Evolutionary conservation across 2,329 filamentous ascomycete genomes (phyloP).

Genomic region (Colletotrichum navitas): DNA sequence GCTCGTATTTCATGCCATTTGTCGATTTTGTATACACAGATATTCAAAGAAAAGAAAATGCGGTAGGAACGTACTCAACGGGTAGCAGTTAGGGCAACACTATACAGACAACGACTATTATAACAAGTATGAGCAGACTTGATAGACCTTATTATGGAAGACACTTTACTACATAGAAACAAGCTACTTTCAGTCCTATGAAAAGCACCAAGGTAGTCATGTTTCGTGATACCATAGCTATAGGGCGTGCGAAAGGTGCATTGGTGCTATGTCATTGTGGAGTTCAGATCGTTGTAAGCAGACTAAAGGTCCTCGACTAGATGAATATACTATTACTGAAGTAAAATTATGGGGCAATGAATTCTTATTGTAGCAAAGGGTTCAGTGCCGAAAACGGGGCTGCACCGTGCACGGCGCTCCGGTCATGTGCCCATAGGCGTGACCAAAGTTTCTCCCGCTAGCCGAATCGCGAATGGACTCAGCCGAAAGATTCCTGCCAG

Average conservation of each 20-base stretch:
- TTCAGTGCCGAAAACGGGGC: not conserved
- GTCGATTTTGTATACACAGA: too few species aligned
- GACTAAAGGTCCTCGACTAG: accelerated
- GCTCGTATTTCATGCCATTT: too few species aligned
- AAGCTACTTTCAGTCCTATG: too few species aligned
- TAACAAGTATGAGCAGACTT: too few species aligned
- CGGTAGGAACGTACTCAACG: too few species aligned
- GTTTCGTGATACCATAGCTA: too few species aligned
- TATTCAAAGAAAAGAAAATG: too few species aligned
- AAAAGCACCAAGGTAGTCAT: too few species aligned
- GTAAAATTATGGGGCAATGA: not conserved
- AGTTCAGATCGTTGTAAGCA: not conserved
- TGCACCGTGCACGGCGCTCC: slow-evolving; percentile 16
- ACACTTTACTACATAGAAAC: too few species aligned
- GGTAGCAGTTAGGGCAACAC: too few species aligned
- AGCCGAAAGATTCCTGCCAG: slow-evolving; percentile 62
- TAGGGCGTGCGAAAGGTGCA: not conserved
- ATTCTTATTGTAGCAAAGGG: not conserved
- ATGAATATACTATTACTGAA: not conserved
- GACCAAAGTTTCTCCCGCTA: slow-evolving; percentile 51
- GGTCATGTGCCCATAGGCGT: slow-evolving; percentile 52
- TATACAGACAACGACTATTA: too few species aligned
- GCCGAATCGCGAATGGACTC: slow-evolving; percentile 56
- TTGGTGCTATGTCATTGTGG: not conserved
- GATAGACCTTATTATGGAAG: too few species aligned